phyloP scores from a whole-genome alignment of 169 alveolate species.

The Pseudocohnilembus persalinus region DNA sequence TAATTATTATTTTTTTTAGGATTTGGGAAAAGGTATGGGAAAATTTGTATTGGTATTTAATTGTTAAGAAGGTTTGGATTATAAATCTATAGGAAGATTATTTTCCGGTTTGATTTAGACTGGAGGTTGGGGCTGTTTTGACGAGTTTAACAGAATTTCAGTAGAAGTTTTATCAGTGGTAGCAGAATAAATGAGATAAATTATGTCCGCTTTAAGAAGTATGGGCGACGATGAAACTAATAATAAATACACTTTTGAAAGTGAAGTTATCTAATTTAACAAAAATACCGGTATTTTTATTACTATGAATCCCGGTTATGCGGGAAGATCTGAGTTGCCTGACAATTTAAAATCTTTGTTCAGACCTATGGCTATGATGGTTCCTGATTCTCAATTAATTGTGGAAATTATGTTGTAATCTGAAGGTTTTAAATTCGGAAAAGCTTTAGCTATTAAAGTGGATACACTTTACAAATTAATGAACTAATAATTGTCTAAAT shows the following conservation, averaged over 20 bases:
- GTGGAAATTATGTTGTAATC: slow-evolving; percentile 84
- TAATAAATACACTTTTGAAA: slow-evolving; percentile 72
- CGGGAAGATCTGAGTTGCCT: slow-evolving; percentile 91
- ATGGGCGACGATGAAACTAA: slow-evolving; percentile 58
- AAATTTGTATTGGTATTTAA: slow-evolving; percentile 94
- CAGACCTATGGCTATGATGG: slow-evolving; percentile 95
- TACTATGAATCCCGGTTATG: slow-evolving; percentile 92
- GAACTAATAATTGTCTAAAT: slow-evolving; percentile 91
- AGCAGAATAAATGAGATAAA: slow-evolving; percentile 93
- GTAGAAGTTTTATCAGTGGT: slow-evolving; percentile 96
- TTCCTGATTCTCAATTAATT: slow-evolving; percentile 84
- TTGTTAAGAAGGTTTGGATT: slow-evolving; percentile 95
- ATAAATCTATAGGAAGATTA: slow-evolving; percentile 93
- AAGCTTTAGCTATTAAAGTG: slow-evolving; percentile 71
- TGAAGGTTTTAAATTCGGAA: slow-evolving; percentile 86
- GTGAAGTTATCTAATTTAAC: slow-evolving; percentile 71
- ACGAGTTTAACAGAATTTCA: slow-evolving; percentile 97
- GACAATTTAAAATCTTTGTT: slow-evolving; percentile 85
- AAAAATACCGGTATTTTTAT: slow-evolving; percentile 82
- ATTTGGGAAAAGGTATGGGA: slow-evolving; percentile 95
- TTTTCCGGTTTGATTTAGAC: slow-evolving; percentile 94
- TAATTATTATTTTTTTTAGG: slow-evolving; percentile 53
- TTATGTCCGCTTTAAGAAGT: slow-evolving; percentile 85
- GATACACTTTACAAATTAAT: slow-evolving; percentile 91
- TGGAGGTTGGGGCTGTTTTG: slow-evolving; percentile 98